Evolutionary conservation across 1,284 basidiomycete species (phyloP).

Genomic region (Ganoderma boninense): DNA sequence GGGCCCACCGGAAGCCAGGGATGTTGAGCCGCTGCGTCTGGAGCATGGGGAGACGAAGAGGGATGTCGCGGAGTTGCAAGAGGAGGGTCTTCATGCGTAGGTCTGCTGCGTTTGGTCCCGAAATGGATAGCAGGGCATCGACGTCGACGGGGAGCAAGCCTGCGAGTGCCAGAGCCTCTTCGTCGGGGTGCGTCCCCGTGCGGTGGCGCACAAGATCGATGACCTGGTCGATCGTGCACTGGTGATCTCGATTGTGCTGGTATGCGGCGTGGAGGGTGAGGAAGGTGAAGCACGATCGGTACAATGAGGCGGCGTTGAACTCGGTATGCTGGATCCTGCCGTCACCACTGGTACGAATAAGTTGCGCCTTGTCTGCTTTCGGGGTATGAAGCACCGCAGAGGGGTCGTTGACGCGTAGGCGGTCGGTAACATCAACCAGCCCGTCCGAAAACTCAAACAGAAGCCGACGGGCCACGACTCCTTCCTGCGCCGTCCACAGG

Average conservation of each 20-base stretch:
- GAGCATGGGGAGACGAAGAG: not conserved
- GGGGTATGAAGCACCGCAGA: not conserved
- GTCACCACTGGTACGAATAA: not conserved
- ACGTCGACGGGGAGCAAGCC: slow-evolving; percentile 4
- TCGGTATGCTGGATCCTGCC: not conserved
- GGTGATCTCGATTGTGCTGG: not conserved
- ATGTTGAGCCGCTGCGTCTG: not conserved
- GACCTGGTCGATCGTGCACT: slow-evolving; percentile 7
- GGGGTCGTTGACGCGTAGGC: not conserved
- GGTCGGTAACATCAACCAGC: not conserved
- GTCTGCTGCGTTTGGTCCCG: not conserved
- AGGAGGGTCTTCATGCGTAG: slow-evolving; percentile 1
- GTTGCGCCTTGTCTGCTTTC: not conserved
- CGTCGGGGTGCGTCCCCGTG: slow-evolving; percentile 7
- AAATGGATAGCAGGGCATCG: not conserved
- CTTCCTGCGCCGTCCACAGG: slow-evolving; percentile 28
- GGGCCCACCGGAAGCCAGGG: slow-evolving; percentile 9
- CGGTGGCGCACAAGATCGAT: slow-evolving; percentile 6
- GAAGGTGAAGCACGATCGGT: slow-evolving; percentile 2
- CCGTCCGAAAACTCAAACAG: slow-evolving; percentile 20
- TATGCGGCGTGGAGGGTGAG: not conserved
- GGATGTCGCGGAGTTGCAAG: not conserved
- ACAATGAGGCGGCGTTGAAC: slow-evolving; percentile 1
- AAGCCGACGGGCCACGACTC: slow-evolving; percentile 15
- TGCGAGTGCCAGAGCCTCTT: slow-evolving; percentile 15